Evolutionary conservation across 768 basidiomycete species (phyloP), one percentile per base, ranked within the genome.

Genomic region (Trametes elegans): DNA sequence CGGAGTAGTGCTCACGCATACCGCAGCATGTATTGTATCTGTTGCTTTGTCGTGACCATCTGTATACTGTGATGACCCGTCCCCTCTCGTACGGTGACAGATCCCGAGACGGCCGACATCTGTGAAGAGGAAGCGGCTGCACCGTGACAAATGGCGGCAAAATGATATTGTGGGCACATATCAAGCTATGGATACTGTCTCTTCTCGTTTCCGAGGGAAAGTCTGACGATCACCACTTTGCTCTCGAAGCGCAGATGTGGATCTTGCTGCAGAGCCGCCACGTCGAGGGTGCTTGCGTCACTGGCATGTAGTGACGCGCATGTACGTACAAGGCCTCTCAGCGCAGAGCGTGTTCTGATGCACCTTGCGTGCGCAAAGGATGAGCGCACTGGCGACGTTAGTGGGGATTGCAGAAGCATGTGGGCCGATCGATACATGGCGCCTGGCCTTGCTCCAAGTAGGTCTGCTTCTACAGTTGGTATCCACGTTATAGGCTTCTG

Each of bases 1-100:
- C 13, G 9, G 1, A 28, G 5, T 21, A 11, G 4, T 39, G 23
- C 43, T 34, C 1, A 41, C 34, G 24, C 5, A 4, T 13, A 10
- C 18, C 10, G 26, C 35, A 59, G 58, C 31, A 38, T 47, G 54
- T 53, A 44, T 31, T 28, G 49, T 56, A 55, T 58, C 29, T 19
- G 43, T 45, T 36, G 38, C 38, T 29, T 29, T 34, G 14, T 27
- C 28, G 35, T 51, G 3, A 11, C 18, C 11, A 31, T 53, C 46
- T 44, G 47, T 47, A 49, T 31, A 38, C 28, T 36, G 27, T 39
- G 35, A 46, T 61, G 42, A 57, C 56, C 48, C 24, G 21, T 41
- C 48, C 8, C 19, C 19, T 23, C 31, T 21, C n/a, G 44, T 38
- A 36, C 31, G 18, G 18, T 27, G 45, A 28, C 49, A 53, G 50